phyloP scores from a whole-genome alignment of 176 grass and related monocot genomes.

The Alopecurus myosuroides region DNA sequence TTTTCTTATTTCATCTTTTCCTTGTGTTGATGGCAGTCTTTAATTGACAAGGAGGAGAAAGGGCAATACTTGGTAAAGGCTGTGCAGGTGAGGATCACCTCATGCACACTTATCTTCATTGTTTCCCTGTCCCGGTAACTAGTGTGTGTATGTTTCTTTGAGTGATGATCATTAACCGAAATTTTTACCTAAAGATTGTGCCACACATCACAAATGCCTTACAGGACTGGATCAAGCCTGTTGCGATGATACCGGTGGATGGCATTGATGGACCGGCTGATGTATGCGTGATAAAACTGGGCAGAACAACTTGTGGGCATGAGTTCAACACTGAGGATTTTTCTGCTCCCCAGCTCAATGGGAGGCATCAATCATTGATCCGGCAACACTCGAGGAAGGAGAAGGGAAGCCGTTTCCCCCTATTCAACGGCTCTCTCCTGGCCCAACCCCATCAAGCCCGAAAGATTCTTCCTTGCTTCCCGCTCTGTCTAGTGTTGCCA shows the following conservation, averaged over 20 bases:
- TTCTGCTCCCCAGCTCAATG: background rate
- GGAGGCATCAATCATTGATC: background rate
- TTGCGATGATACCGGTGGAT: slow-evolving; percentile 54
- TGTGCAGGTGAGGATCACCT: slow-evolving; percentile 42
- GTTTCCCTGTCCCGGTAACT: background rate
- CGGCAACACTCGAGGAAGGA: background rate
- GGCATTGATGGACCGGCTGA: slow-evolving; percentile 58
- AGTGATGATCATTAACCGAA: slow-evolving; percentile 11
- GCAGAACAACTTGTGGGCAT: slow-evolving; percentile 54
- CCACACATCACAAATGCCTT: slow-evolving; percentile 73
- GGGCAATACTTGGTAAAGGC: slow-evolving; percentile 63
- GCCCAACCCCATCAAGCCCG: background rate
- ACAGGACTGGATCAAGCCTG: slow-evolving; percentile 61
- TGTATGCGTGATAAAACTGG: slow-evolving; percentile 57
- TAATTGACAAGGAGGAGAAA: slow-evolving; percentile 62
- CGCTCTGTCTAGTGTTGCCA: background rate
- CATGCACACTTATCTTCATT: background rate
- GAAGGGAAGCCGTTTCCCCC: background rate
- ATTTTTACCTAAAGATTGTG: slow-evolving; percentile 47
- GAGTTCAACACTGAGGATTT: background rate
- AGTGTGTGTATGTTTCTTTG: slow-evolving; percentile 13
- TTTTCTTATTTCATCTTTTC: background rate
- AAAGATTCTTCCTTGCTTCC: slow-evolving; percentile 3
- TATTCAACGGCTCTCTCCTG: background rate
- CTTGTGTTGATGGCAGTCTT: slow-evolving; percentile 43